These are phyloP conservation scores for Closterium sp. DNA, from an alignment of 139 green algal species.

Conservation along the genomic window DNA sequence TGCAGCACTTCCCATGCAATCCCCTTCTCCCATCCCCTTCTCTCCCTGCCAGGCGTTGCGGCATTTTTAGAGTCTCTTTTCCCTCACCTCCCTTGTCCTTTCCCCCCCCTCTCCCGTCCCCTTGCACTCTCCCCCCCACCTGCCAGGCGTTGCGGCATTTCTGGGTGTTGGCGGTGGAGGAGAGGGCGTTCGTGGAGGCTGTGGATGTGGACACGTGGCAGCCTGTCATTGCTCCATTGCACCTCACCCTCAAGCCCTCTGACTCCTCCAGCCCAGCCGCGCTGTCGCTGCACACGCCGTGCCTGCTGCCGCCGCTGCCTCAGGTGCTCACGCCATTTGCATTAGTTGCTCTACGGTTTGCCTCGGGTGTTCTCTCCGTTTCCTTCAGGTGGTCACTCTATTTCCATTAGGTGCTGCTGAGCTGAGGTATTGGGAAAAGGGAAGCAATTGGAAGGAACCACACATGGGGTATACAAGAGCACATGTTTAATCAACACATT, in stretches of 20 bases:
- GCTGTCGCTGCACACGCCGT: slow-evolving; percentile 61
- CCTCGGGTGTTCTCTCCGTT: too few relatives aligned
- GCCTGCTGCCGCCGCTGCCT: slow-evolving; percentile 62
- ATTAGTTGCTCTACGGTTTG: too few relatives aligned
- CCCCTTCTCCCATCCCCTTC: too few relatives aligned
- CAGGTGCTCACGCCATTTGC: neutral
- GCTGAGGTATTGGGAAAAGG: too few relatives aligned
- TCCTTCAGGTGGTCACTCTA: too few relatives aligned
- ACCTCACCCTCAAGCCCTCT: slow-evolving; percentile 32
- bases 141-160: slow-evolving; percentile 83
- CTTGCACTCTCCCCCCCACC: neutral
- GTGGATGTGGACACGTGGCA: slow-evolving; percentile 75
- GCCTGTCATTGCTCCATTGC: slow-evolving; percentile 73
- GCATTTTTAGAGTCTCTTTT: neutral
- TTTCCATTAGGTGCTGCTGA: too few relatives aligned
- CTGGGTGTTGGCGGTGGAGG: slow-evolving; percentile 84
- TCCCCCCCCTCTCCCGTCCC: neutral
- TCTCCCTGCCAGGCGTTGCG: too few relatives aligned
- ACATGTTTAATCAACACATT: too few relatives aligned
- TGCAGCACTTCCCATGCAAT: too few relatives aligned
- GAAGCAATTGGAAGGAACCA: too few relatives aligned
- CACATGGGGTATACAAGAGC: too few relatives aligned
- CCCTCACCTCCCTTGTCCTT: neutral
- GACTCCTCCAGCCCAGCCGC: neutral
- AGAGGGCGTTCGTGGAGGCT: slow-evolving; percentile 69